Evolutionary conservation across 2,329 filamentous ascomycete species (phyloP), one percentile per base, ranked within the genome.

Genomic region (Colletotrichum paranaense): DNA sequence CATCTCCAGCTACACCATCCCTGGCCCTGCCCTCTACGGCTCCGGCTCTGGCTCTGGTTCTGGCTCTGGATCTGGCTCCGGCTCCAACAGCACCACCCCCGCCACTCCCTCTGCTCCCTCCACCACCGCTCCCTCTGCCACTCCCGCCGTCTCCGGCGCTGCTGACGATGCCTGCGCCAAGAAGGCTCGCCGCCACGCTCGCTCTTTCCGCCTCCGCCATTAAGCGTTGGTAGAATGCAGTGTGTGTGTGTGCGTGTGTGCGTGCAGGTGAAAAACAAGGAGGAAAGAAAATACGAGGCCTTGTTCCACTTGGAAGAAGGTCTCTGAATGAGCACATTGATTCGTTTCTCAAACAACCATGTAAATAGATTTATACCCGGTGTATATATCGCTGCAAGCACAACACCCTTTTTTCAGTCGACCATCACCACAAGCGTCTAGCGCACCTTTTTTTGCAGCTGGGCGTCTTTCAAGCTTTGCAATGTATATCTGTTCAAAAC

Each of bases 1-100:
- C 16, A 79, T 78, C 74, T 63, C 60, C 38, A 74, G 72, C 53
- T 82, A 82, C 76, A 68, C 74, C 19, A 81, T 82, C 19, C 81
- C 81, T 16, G 81, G 81, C 3, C 81, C 81, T 60, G 52, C 68
- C 46, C 72, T 74, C 38, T 74, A 38, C 62, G 67, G 71, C 60
- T 52, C 59, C n/a, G 70, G 70, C 24, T 62, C 59, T 5, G 66
- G 46, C 46, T n/a, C 52, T 4, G 59, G 65, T 35, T 57, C 59
- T 52, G 75, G 68, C 22, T 67, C 73, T 7, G 77, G 78, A 1
- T 74, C 78, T 38, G 68, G 75, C 2, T 76, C 78, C 8, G 67
- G 74, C 26, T 72, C 76, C 26, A 74, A 76, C 26, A 74, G 74
- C 53, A 69, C 67, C 46, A 62, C 66, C 32, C 63, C 70, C 70